Evolutionary conservation across 768 basidiomycete genomes (phyloP).

Genomic region (Cystofilobasidium macerans): DNA sequence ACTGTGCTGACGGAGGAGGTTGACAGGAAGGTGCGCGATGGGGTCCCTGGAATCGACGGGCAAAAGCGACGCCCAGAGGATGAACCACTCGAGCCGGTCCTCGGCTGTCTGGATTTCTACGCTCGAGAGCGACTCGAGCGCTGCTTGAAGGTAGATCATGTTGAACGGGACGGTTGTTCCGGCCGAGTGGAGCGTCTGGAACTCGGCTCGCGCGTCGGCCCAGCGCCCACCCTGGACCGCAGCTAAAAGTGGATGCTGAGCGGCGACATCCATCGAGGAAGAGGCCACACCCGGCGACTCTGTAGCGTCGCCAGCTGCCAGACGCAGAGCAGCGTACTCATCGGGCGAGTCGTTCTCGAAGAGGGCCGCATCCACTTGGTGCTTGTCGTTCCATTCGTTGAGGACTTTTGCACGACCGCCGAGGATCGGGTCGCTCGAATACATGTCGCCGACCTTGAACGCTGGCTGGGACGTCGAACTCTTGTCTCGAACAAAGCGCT

Average conservation of each 20-base stretch:
- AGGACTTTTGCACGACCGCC: not conserved
- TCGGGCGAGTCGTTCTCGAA: not conserved
- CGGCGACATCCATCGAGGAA: too few species aligned
- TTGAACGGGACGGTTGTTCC: not conserved
- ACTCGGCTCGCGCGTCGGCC: not conserved
- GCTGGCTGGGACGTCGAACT: not conserved
- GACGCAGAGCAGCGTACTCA: not conserved
- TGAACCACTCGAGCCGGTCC: constrained; percentile 13
- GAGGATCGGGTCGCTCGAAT: not conserved
- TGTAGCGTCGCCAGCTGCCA: not conserved
- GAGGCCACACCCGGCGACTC: not conserved
- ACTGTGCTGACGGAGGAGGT: not conserved
- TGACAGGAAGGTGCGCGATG: not conserved
- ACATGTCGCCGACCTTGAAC: not conserved
- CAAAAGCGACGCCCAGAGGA: constrained; percentile 1
- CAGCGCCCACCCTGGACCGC: not conserved
- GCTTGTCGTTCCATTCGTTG: not conserved
- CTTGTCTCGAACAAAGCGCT: not conserved
- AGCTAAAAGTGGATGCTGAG: not conserved
- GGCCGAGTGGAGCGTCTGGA: not conserved
- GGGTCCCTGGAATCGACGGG: not conserved
- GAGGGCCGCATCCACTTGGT: not conserved
- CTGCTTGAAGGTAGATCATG: not conserved
- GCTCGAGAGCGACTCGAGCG: not conserved
- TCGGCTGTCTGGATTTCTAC: not conserved